Evolutionary conservation across 257 asterid genomes (phyloP), one percentile per base, ranked within the genome.

Genomic region (Solanum rostratum): DNA sequence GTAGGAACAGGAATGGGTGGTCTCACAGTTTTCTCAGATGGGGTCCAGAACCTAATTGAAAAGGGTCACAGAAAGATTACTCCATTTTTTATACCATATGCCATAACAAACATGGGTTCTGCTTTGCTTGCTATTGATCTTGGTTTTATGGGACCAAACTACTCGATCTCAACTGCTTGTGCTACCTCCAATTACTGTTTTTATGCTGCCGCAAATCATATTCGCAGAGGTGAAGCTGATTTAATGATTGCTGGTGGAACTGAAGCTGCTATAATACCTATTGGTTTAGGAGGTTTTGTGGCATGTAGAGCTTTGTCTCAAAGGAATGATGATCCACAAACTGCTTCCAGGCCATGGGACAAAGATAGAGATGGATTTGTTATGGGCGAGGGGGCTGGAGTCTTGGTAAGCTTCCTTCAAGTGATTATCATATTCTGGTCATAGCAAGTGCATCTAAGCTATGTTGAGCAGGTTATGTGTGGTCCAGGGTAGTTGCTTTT

Each of bases 1-100:
- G 93, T 94, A 27, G 99, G 99, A 76, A 93, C 99, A 50, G 99
- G 99, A 79, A 95, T 95, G 99, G 99, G 98, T 63, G 99, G 99
- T 85, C 94, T 95, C 71, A 85, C 92, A 1, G 99, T 93, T 46
- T 95, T 94, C 88, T 94, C 99, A 2, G 97, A 95, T 6, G 99
- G 97, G 22, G 99, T 95, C 71, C 87, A 93, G 85, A 93, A 98
- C 57, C 89, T 95, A 66, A 91, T 93, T 79, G 98, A 95, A 89
- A 95, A 89, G 88, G 98, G 99, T 39, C 84, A 91, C 86, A 84
- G 97, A 88, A 95, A 94, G 87, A 94, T 95, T 55, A 90, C 99
- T 83, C 99, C 99, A 1, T 95, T 95, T 88, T 95, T 94, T 92
- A 94, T 95, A 66, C 99, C 99, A 80, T 95, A 94, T 50, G 94